Evolutionary conservation across 208 protist species (phyloP), one percentile per base, ranked within the genome.

Genomic region (Porcisia hertigi): DNA sequence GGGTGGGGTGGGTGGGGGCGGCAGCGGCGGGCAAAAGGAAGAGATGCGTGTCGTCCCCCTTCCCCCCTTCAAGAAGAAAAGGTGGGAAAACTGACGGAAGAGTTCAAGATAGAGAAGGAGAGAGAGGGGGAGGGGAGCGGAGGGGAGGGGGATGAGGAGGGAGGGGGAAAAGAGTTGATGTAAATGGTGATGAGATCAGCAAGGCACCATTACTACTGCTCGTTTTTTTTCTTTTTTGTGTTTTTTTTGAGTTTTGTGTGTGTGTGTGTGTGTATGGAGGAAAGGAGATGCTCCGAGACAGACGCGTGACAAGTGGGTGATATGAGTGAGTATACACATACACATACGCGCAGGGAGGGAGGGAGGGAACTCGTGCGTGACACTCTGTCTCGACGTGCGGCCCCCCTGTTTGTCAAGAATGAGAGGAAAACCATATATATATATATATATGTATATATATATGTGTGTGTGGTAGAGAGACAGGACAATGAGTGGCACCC

Each of bases 71-170:
- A 23, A 59, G 54, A 23, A 23, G 25, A 23, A 23, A 59, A 69
- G 18, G 75, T 7, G 71, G 57, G 14, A 75, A 7, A 34, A n/a
- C 52, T 16, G 14, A 81, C 36, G 23, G 52, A 54, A 54, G 52
- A 54, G 12, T 54, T 54, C 20, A 18, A 23, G 52, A 18, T 2
- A 18, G 6, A 54, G 52, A 18, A 16, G 52, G 6, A 54, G 52
- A 23, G 20, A 18, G 5, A 16, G 25, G 25, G 25, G 58, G 58
- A 3, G 58, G 20, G 58, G 30, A 36, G 12, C 2, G 58, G 58
- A 18, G 23, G 14, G 2, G 58, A 39, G 12, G 58, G 58, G 9
- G 20, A 3, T 3, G 25, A 1, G 4, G 58, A 63, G 30, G 12
- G 25, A 59, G 23, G 14, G 20, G 8, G 58, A 11, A 36, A 39